A percentile compares a stretch with the other conserved stretches of the same genome.
These are phyloP conservation scores for Beta macrorhiza DNA, from an alignment of 179 eudicot species.

Conservation along the genomic window DNA sequence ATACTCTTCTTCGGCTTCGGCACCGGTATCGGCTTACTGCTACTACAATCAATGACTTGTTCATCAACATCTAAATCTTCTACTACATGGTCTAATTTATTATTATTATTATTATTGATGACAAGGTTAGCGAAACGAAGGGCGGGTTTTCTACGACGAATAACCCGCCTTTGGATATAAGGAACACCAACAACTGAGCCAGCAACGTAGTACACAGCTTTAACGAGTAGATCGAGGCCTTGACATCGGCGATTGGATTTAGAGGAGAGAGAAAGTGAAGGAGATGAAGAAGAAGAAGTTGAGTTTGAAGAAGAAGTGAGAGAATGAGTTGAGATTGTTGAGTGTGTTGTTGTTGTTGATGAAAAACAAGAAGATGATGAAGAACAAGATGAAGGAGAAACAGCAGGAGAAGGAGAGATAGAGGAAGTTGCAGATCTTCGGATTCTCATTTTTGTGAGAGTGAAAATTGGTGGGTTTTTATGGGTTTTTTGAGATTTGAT, in stretches of 20 bases:
- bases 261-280: neutral
- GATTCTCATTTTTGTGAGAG: conserved; percentile 23
- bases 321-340: conserved; percentile 29
- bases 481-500: conserved; percentile 19
- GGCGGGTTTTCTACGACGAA: conserved; percentile 42
- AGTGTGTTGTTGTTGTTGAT: conserved; percentile 10
- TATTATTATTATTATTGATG: neutral
- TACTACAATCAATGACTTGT: neutral
- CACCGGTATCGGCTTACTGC: neutral
- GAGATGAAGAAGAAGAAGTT: conserved; percentile 17
- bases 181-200: conserved; percentile 71
- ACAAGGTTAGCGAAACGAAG: conserved; percentile 36
- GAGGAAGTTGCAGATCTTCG: conserved; percentile 20
- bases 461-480: neutral
- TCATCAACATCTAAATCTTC: neutral
- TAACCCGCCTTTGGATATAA: conserved; percentile 58
- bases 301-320: conserved; percentile 25
- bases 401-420: neutral
- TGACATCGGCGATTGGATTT: conserved; percentile 32
- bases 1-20: neutral
- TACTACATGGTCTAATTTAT: neutral
- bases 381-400: conserved; percentile 18
- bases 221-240: conserved; percentile 79
- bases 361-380: conserved; percentile 26
- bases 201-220: conserved; percentile 60